Percentiles rank a stretch among this genome's conserved stretches.
phyloP scores from a whole-genome alignment of 2,329 filamentous ascomycete genomes.

The Nigrospora sphaerica region DNA sequence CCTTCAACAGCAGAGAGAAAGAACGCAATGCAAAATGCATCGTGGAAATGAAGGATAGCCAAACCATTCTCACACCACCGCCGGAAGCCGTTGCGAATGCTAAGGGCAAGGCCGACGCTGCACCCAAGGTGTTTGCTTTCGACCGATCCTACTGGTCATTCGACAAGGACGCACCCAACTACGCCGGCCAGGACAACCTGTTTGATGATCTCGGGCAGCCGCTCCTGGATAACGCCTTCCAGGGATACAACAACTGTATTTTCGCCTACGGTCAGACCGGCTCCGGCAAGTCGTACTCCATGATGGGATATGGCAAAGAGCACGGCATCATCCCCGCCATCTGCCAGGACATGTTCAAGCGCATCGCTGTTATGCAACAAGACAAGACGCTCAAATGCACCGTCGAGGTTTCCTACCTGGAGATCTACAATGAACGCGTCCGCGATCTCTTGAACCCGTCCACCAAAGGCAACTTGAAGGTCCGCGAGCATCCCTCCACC shows the following conservation, averaged over 20 bases:
- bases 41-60: slow-evolving; percentile 88
- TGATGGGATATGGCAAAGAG: slow-evolving; percentile 99
- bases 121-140: slow-evolving; percentile 84
- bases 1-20: slow-evolving; percentile 93
- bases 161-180: slow-evolving; percentile 70
- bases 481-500: slow-evolving; percentile 94
- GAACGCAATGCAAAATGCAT: slow-evolving; percentile 93
- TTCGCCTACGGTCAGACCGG: slow-evolving; percentile 98
- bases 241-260: slow-evolving; percentile 99
- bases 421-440: slow-evolving; percentile 98
- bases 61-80: slow-evolving; percentile 79
- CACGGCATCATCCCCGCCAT: slow-evolving; percentile 94
- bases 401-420: slow-evolving; percentile 95
- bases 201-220: slow-evolving; percentile 85
- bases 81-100: slow-evolving; percentile 46
- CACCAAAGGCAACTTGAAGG: slow-evolving; percentile 93
- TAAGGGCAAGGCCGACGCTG: slow-evolving; percentile 65
- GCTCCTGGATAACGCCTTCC: slow-evolving; percentile 93
- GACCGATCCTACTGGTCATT: slow-evolving; percentile 99
- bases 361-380: slow-evolving; percentile 63
- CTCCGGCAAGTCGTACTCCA: slow-evolving; percentile 97
- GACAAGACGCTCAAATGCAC: slow-evolving; percentile 81
- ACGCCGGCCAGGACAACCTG: slow-evolving; percentile 83
- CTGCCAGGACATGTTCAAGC: slow-evolving; percentile 94
- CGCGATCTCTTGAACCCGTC: slow-evolving; percentile 91